Conservation (phyloP, 345 rosid species). For the Gossypium mustelinum region DNA sequence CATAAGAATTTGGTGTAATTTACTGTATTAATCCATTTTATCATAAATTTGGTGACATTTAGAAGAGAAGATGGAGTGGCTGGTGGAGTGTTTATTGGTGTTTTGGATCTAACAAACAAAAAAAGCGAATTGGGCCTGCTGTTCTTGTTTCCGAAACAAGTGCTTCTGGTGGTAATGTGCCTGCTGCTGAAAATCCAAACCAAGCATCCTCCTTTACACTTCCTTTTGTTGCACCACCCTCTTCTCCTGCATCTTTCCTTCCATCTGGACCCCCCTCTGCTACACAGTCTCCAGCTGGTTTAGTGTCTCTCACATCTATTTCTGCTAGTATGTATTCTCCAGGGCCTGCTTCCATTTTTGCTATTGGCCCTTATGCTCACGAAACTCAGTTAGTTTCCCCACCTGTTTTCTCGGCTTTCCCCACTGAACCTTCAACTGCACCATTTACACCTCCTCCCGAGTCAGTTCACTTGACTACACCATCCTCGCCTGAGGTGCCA, state of each 20-base stretch:
- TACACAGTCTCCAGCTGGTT: slow-evolving; percentile 75
- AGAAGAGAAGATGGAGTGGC: slow-evolving; percentile 79
- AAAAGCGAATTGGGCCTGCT: slow-evolving; percentile 68
- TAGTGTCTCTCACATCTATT: slow-evolving; percentile 51
- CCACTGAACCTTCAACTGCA: slow-evolving; percentile 96
- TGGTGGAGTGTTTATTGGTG: slow-evolving; percentile 65
- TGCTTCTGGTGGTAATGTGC: slow-evolving; percentile 28
- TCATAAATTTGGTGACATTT: slow-evolving; percentile 22
- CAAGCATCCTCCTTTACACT: slow-evolving; percentile 36
- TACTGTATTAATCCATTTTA: slow-evolving; percentile 7
- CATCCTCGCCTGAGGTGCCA: slow-evolving; percentile 98
- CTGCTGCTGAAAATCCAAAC: slow-evolving; percentile 31
- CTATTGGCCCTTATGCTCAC: slow-evolving; percentile 90
- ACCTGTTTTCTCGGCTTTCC: slow-evolving; percentile 86
- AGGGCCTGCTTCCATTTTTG: slow-evolving; percentile 77
- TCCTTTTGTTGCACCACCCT: slow-evolving; percentile 95
- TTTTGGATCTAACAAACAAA: slow-evolving; percentile 60
- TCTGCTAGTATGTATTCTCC: slow-evolving; percentile 70
- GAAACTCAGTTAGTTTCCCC: slow-evolving; percentile 94
- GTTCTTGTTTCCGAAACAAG: slow-evolving; percentile 55
- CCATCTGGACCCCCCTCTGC: slow-evolving; percentile 91
- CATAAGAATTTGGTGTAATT: not conserved
- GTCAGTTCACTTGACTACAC: slow-evolving; percentile 76
- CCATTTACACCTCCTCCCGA: slow-evolving; percentile 93
- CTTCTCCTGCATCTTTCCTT: slow-evolving; percentile 94